Conservation (phyloP, 1,284 basidiomycete genomes). For the Cryptococcus hybrid region DNA sequence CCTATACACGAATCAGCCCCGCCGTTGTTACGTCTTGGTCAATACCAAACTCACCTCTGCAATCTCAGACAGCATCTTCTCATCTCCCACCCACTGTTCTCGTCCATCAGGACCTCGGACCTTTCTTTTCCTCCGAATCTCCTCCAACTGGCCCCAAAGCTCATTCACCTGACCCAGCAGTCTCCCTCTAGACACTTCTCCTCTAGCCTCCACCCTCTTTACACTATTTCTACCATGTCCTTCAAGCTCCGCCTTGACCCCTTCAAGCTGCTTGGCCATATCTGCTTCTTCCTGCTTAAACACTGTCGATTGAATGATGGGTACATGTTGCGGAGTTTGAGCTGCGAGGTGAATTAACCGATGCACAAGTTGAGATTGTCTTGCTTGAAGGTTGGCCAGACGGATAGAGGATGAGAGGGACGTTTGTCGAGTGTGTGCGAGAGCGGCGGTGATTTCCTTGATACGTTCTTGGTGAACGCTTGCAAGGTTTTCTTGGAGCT, state of each 20-base stretch:
- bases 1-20: conserved; percentile 52
- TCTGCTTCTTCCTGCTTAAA: conserved; percentile 80
- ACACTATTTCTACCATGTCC: conserved; percentile 42
- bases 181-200: conserved; percentile 26
- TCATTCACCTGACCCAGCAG: conserved; percentile 68
- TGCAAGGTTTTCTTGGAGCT: conserved; percentile 70
- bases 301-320: conserved; percentile 64
- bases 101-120: conserved; percentile 43
- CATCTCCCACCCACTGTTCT: conserved; percentile 72
- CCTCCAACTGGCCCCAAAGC: conserved; percentile 81
- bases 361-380: conserved; percentile 70
- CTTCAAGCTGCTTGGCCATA: conserved; percentile 65
- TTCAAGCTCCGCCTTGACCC: conserved; percentile 70
- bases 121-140: conserved; percentile 56
- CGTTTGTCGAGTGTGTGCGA: conserved; percentile 64
- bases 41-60: conserved; percentile 58
- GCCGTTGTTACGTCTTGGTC: not conserved
- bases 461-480: conserved; percentile 68
- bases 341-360: conserved; percentile 70
- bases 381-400: conserved; percentile 62
- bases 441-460: conserved; percentile 67
- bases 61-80: conserved; percentile 73
- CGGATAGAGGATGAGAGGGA: conserved; percentile 68
- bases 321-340: conserved; percentile 75
- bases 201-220: conserved; percentile 6